Percentiles rank a stretch among this genome's conserved stretches.
Conservation (phyloP, 2,329 filamentous ascomycete species). For the Cytospora mali region DNA sequence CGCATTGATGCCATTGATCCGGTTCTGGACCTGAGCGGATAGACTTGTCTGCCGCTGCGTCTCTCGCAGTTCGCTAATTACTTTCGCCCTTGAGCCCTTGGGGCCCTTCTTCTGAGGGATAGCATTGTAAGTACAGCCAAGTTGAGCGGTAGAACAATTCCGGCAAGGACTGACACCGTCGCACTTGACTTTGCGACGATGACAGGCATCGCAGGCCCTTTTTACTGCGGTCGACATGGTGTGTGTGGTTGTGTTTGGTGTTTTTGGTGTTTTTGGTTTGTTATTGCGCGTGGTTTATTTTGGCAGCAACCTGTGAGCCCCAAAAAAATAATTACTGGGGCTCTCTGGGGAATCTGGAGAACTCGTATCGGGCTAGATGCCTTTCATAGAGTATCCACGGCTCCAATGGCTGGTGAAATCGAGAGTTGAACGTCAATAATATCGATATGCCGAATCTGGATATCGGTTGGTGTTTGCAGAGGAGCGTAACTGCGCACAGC, state of each 20-base stretch:
- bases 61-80: constrained; percentile 73
- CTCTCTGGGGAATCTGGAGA: constrained; percentile 17
- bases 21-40: constrained; percentile 62
- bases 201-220: constrained; percentile 72
- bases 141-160: constrained; percentile 68
- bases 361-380: constrained; percentile 17
- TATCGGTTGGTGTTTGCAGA: not conserved
- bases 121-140: constrained; percentile 74
- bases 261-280: constrained; percentile 7
- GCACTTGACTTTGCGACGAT: constrained; percentile 75
- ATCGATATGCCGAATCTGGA: constrained; percentile 1
- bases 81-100: constrained; percentile 73
- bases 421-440: constrained; percentile 3
- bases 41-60: constrained; percentile 68
- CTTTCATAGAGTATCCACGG: constrained; percentile 20
- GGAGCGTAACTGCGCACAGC: constrained; percentile 14
- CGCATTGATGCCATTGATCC: constrained; percentile 57
- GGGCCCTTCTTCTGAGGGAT: constrained; percentile 77
- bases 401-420: constrained; percentile 6
- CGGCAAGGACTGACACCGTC: constrained; percentile 71
- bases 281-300: constrained; percentile 1
- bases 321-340: constrained; percentile 15
- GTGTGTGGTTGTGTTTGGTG: no score
- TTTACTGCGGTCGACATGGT: constrained; percentile 57
- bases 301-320: not conserved